Evolutionary conservation across 306 rosid genomes (phyloP), one percentile per base, ranked within the genome.

Genomic region (Astragalus membranaceus): DNA sequence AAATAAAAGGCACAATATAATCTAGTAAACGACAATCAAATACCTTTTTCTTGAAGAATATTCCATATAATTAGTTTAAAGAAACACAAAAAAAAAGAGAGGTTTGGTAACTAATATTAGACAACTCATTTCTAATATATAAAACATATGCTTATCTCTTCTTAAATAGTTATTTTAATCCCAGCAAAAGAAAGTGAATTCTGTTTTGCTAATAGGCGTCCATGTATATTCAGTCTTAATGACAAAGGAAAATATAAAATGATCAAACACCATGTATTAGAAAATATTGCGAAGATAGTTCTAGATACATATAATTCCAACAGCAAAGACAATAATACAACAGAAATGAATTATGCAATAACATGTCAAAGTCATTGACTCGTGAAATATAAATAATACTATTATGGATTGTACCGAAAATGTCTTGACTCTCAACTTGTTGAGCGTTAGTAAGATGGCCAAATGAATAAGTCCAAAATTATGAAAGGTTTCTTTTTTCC

Each of bases 361-460:
- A 35, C 17, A 59, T 37, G 70, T 37, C 63, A 39, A 39, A 39
- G 44, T 51, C 70, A 37, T 39, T 51, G 64, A 63, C 78, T 73
- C 9, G 14, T 60, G 47, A 50, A 67, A 10, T 36, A 51, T 6
- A 58, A 67, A 15, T 49, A 49, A 11, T 35, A 60, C 12, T 73
- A 48, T 8, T 37, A 35, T 49, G 2, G 29, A 54, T 37, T 52
- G 14, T 30, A 10, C 8, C 6, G 36, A 54, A 53, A 53, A 4
- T 32, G 42, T 56, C 63, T 56, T 56, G 16, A 32, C 63, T 32
- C 62, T 29, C 62, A 29, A 8, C 41, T 29, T 33, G 41, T 5
- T 11, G 46, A 9, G 46, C n/a, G 46, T 4, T 37, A 33, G 5
- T 33, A 33, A 33, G 37, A 33, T 33, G 37, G 37, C 37, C 37